Percentiles rank a stretch among this genome's conserved stretches.
Conservation (phyloP, 371 early-diverging fungal genomes). For the Mortierella sp. region DNA sequence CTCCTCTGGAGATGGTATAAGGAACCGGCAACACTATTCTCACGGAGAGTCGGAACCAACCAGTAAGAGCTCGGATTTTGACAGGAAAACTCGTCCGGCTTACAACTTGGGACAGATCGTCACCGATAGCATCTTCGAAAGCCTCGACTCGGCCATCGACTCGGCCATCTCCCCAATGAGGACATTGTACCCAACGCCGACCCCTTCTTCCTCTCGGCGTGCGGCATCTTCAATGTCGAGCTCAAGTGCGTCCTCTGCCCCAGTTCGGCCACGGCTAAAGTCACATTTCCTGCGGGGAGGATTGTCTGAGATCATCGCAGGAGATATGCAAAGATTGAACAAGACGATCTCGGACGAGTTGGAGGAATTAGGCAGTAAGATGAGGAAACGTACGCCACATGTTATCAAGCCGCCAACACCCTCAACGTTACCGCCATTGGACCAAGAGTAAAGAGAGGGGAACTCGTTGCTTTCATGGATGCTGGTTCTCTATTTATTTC, state of each 20-base stretch:
- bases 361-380: background rate
- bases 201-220: too few species aligned
- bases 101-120: too few species aligned
- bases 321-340: slow-evolving; percentile 15
- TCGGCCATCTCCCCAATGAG: too few species aligned
- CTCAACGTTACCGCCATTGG: background rate
- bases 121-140: background rate
- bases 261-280: background rate
- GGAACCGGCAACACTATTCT: background rate
- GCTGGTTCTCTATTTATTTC: background rate
- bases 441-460: too few species aligned
- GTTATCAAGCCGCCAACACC: background rate
- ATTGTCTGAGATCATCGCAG: slow-evolving; percentile 17
- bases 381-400: slow-evolving; percentile 5
- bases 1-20: background rate
- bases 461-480: too few species aligned
- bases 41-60: too few species aligned
- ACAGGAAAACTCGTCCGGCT: too few species aligned
- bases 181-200: too few species aligned
- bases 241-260: background rate
- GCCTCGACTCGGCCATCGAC: background rate
- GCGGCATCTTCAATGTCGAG: background rate
- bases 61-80: too few species aligned
- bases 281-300: slow-evolving; percentile 10
- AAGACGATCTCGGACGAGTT: background rate